These are phyloP conservation scores for Macrophomina tecta DNA, from an alignment of 2,329 filamentous ascomycete species.

Conservation along the genomic window DNA sequence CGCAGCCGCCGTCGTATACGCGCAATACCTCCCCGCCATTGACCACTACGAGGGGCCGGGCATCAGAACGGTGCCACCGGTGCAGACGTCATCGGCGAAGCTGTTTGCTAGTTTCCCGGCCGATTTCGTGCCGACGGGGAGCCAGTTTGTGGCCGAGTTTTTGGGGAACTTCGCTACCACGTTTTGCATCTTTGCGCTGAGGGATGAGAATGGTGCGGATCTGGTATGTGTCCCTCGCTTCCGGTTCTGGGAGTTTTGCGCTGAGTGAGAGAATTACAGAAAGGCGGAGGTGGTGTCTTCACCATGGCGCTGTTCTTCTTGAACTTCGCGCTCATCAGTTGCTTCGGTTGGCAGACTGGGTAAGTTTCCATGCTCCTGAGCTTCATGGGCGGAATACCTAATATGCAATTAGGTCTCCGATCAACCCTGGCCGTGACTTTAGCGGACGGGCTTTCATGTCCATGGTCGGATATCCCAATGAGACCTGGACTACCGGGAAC, in stretches of 20 bases:
- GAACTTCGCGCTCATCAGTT: constrained; percentile 74
- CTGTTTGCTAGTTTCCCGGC: constrained; percentile 78
- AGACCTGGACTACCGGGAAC: constrained; percentile 70
- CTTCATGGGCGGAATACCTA: not conserved
- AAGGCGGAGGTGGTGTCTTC: constrained; percentile 43
- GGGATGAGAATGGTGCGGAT: constrained; percentile 49
- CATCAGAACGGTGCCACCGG: constrained; percentile 66
- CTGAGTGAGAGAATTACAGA: constrained; percentile 44
- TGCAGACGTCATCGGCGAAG: constrained; percentile 65
- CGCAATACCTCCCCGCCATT: constrained; percentile 63
- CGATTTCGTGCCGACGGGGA: constrained; percentile 67
- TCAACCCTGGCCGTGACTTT: constrained; percentile 76
- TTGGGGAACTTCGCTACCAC: constrained; percentile 70
- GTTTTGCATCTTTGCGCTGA: constrained; percentile 74
- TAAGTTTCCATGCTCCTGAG: constrained; percentile 60
- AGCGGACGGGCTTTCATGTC: constrained; percentile 71
- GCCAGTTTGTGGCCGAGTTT: constrained; percentile 75
- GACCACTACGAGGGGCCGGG: constrained; percentile 66
- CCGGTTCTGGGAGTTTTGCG: not conserved
- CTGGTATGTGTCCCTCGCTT: not conserved
- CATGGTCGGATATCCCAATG: constrained; percentile 69
- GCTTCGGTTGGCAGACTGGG: constrained; percentile 78
- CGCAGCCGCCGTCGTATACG: constrained; percentile 55
- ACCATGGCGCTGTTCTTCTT: constrained; percentile 71
- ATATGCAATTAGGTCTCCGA: not conserved